Evolutionary conservation across 352 stramenopile species (phyloP).

Genomic region (Globisporangium sylvaticum): DNA sequence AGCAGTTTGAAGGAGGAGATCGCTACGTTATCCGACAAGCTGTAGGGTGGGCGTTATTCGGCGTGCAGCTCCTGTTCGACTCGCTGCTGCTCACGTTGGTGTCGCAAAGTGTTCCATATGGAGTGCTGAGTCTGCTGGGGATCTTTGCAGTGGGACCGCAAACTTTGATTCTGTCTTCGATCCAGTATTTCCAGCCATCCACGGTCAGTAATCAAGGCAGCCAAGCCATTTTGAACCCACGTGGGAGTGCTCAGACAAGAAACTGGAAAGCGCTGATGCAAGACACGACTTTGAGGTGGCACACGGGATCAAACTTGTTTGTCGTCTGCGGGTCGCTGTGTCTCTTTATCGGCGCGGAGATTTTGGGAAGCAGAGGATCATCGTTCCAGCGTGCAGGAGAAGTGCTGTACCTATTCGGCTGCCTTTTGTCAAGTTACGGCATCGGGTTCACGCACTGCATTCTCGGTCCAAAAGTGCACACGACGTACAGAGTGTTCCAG

Average conservation of each 20-base stretch:
- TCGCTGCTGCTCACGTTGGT: constrained; percentile 33
- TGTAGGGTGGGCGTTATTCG: constrained; percentile 50
- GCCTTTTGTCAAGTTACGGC: constrained; percentile 28
- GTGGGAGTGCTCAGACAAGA: not conserved
- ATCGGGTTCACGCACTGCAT: constrained; percentile 37
- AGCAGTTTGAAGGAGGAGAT: constrained; percentile 47
- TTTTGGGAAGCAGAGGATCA: constrained; percentile 18
- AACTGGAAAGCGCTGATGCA: constrained; percentile 22
- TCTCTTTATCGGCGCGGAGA: constrained; percentile 34
- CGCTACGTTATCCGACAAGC: constrained; percentile 47
- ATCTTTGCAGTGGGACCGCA: constrained; percentile 33
- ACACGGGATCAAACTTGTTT: constrained; percentile 25
- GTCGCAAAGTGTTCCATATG: constrained; percentile 19
- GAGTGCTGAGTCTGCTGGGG: constrained; percentile 30
- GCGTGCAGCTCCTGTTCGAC: constrained; percentile 47
- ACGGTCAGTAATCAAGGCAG: too few relatives aligned
- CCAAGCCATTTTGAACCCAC: not conserved
- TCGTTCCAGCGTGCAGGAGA: constrained; percentile 30
- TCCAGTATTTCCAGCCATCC: constrained; percentile 27
- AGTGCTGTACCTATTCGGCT: constrained; percentile 49
- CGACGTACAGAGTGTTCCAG: constrained; percentile 38
- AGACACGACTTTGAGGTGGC: constrained; percentile 24
- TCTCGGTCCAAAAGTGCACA: constrained; percentile 32
- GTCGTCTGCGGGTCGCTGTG: constrained; percentile 24
- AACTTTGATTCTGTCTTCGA: constrained; percentile 31